Conservation (phyloP, 139 green algal species). For the Auxenochlorella pyrenoidosa region DNA sequence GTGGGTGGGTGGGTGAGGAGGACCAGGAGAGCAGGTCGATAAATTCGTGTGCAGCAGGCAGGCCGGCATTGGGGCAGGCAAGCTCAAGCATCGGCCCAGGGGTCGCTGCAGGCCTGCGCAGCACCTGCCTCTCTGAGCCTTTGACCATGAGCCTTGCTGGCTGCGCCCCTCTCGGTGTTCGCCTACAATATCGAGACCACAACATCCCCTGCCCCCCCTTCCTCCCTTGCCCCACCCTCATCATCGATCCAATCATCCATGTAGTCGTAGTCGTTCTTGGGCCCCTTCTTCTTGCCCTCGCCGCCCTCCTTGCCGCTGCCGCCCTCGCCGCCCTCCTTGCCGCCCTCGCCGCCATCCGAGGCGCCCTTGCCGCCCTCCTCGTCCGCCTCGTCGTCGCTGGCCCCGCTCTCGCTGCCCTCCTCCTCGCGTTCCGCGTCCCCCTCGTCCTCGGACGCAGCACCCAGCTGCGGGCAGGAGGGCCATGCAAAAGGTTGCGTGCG, state of each 20-base stretch:
- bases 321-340: not conserved
- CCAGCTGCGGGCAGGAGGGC: not conserved
- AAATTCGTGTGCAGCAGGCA: not conserved
- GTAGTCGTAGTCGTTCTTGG: constrained; percentile 27
- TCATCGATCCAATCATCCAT: constrained; percentile 51
- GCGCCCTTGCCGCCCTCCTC: constrained; percentile 7
- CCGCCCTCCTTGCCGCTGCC: not conserved
- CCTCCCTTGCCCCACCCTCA: not conserved
- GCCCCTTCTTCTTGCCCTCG: not conserved
- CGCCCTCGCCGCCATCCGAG: not conserved
- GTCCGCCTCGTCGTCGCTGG: constrained; percentile 19
- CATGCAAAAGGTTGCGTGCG: not conserved
- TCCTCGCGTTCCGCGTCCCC: not conserved
- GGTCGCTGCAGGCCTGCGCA: too few relatives aligned
- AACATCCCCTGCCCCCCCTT: not conserved
- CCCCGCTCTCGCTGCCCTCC: constrained; percentile 19
- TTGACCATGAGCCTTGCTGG: too few relatives aligned
- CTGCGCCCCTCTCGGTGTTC: too few relatives aligned
- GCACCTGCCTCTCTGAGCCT: too few relatives aligned
- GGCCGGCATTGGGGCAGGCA: not conserved
- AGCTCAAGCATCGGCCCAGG: too few relatives aligned
- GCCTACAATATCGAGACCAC: too few relatives aligned
- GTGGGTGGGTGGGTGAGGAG: constrained; percentile 8
- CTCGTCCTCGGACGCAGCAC: not conserved
- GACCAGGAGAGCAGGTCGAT: not conserved